Evolutionary conservation across 805 yeast genomes (phyloP).

Genomic region (Metschnikowia shivogae): DNA sequence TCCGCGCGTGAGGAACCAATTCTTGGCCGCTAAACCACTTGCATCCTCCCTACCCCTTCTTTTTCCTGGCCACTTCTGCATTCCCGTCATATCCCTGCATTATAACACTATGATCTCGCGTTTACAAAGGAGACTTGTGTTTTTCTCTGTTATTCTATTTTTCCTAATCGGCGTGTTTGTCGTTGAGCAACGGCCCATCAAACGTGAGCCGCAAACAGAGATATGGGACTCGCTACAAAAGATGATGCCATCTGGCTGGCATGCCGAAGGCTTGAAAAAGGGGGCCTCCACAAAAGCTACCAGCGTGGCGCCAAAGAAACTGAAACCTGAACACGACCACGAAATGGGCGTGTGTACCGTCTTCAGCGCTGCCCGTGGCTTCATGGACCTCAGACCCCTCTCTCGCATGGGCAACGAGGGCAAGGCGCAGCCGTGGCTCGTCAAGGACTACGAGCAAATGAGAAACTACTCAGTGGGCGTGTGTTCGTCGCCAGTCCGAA

Average conservation of each 20-base stretch:
- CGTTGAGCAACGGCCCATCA: slow-evolving; percentile 15
- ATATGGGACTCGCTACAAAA: slow-evolving; percentile 12
- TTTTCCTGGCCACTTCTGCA: not conserved
- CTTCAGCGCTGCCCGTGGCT: slow-evolving; percentile 40
- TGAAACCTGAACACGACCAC: slow-evolving; percentile 7
- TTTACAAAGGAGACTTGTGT: slow-evolving; percentile 8
- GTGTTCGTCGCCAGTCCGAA: slow-evolving; percentile 53
- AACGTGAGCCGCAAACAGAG: slow-evolving; percentile 6
- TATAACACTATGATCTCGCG: slow-evolving; percentile 11
- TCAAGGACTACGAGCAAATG: slow-evolving; percentile 67
- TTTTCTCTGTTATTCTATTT: slow-evolving; percentile 11
- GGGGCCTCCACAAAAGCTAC: not conserved
- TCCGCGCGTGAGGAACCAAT: too few relatives aligned
- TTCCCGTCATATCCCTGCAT: not conserved
- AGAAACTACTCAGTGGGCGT: slow-evolving; percentile 72
- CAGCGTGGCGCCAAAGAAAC: not conserved
- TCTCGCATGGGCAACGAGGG: slow-evolving; percentile 46
- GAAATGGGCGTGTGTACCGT: slow-evolving; percentile 40
- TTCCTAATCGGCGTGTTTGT: slow-evolving; percentile 16
- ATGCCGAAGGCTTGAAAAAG: not conserved
- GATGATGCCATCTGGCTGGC: slow-evolving; percentile 6
- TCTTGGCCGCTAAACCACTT: too few relatives aligned
- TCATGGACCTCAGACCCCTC: slow-evolving; percentile 51
- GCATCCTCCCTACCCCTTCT: too few relatives aligned
- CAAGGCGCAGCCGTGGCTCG: slow-evolving; percentile 51